Percentiles rank a stretch among this genome's conserved stretches.
Evolutionary conservation across 2,329 filamentous ascomycete genomes (phyloP).

Genomic region (Talaromyces sp.): DNA sequence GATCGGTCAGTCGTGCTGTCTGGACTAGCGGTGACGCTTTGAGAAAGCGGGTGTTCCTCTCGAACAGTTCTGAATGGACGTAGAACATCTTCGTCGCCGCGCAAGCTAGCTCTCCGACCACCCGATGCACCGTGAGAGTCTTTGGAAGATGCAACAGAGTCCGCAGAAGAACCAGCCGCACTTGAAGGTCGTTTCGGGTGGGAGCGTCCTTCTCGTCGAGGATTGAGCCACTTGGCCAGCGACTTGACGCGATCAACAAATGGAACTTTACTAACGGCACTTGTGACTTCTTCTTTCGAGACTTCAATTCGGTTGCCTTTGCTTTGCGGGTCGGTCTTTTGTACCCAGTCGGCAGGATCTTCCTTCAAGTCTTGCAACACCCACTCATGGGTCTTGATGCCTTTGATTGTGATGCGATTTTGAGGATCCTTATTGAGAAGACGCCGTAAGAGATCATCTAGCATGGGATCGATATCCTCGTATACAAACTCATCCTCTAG

Average conservation of each 20-base stretch:
- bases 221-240: constrained; percentile 63
- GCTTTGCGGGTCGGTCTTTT: constrained; percentile 83
- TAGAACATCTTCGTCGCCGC: constrained; percentile 57
- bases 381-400: constrained; percentile 94
- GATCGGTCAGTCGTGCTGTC: constrained; percentile 41
- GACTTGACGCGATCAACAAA: constrained; percentile 82
- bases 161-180: constrained; percentile 53
- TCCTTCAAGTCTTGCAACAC: constrained; percentile 69
- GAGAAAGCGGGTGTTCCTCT: constrained; percentile 69
- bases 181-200: constrained; percentile 50
- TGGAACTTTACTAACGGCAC: constrained; percentile 83
- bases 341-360: constrained; percentile 78
- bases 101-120: constrained; percentile 54
- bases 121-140: constrained; percentile 48
- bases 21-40: constrained; percentile 70
- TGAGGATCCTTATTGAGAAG: constrained; percentile 87
- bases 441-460: constrained; percentile 73
- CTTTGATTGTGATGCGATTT: constrained; percentile 80
- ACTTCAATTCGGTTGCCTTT: constrained; percentile 87
- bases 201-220: constrained; percentile 38
- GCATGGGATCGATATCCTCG: constrained; percentile 75
- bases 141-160: constrained; percentile 55
- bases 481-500: constrained; percentile 76
- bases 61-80: constrained; percentile 50
- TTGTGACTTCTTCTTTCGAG: constrained; percentile 82